Conservation (phyloP, 2,329 filamentous ascomycete genomes). For the Myriosclerotinia duriaeana region DNA sequence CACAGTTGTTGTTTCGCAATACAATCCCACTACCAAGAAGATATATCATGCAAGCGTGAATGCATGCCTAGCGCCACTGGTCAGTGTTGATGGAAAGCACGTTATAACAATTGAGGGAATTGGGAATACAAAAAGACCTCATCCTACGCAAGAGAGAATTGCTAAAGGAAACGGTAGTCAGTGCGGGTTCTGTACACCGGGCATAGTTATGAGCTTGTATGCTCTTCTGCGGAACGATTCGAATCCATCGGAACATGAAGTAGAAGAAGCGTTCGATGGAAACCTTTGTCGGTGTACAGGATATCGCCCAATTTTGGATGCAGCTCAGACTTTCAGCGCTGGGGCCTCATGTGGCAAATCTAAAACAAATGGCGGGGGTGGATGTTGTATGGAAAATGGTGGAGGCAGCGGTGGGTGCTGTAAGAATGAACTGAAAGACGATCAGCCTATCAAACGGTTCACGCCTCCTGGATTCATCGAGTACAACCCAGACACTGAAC, state of each 20-base stretch:
- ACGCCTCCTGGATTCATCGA: conserved; percentile 89
- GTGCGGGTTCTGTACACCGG: conserved; percentile 90
- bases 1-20: conserved; percentile 90
- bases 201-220: conserved; percentile 97
- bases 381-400: conserved; percentile 70
- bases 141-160: conserved; percentile 87
- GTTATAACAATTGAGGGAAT: conserved; percentile 98
- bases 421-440: conserved; percentile 54
- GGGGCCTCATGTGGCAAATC: conserved; percentile 51
- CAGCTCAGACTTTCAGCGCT: conserved; percentile 80
- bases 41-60: conserved; percentile 98
- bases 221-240: conserved; percentile 84
- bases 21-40: conserved; percentile 78
- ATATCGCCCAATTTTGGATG: conserved; percentile 90
- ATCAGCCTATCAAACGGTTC: conserved; percentile 64
- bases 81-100: conserved; percentile 95
- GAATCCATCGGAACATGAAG: conserved; percentile 72
- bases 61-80: conserved; percentile 87
- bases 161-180: conserved; percentile 91
- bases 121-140: conserved; percentile 80
- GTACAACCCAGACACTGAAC: conserved; percentile 88
- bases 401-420: conserved; percentile 63
- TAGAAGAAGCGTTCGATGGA: conserved; percentile 96
- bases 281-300: conserved; percentile 94
- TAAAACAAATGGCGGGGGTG: conserved; percentile 50